Evolutionary conservation across 2,329 filamentous ascomycete genomes (phyloP).

Genomic region (Xylaria sp.): DNA sequence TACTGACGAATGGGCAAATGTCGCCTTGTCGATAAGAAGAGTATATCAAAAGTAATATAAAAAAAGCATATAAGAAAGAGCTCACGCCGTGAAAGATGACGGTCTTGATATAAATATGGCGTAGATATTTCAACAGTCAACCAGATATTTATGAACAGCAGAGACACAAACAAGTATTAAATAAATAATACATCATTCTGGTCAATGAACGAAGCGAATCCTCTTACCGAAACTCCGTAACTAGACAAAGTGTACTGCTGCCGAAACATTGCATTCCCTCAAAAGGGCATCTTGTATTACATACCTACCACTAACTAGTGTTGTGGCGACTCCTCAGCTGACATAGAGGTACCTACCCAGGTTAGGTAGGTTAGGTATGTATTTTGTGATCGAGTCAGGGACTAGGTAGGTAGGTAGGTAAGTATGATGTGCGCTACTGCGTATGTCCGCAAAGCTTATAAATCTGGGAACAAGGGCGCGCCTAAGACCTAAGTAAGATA

Average conservation of each 20-base stretch:
- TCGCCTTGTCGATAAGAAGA: neutral
- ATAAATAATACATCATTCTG: too few relatives aligned
- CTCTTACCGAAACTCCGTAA: neutral
- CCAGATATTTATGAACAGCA: too few relatives aligned
- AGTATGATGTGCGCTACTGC: too few relatives aligned
- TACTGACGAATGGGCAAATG: conserved; percentile 14
- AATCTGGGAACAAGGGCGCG: conserved; percentile 30
- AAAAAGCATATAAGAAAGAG: neutral
- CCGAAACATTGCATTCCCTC: neutral
- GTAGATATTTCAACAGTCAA: too few relatives aligned
- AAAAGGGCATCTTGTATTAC: conserved; percentile 3
- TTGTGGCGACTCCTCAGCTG: neutral
- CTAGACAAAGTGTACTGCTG: neutral
- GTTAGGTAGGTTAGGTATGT: too few relatives aligned
- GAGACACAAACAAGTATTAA: too few relatives aligned
- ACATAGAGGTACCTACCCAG: too few relatives aligned
- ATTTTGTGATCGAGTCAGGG: neutral
- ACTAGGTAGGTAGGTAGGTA: neutral
- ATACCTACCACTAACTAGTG: neutral
- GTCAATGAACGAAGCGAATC: too few relatives aligned
- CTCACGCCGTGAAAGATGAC: too few relatives aligned
- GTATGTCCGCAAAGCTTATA: conserved; percentile 20
- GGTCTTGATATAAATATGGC: too few relatives aligned
- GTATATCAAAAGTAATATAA: neutral
- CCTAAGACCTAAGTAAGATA: too few relatives aligned